Evolutionary conservation across 495 filamentous ascomycete species (phyloP).

Genomic region (Penicillium chermesinum): DNA sequence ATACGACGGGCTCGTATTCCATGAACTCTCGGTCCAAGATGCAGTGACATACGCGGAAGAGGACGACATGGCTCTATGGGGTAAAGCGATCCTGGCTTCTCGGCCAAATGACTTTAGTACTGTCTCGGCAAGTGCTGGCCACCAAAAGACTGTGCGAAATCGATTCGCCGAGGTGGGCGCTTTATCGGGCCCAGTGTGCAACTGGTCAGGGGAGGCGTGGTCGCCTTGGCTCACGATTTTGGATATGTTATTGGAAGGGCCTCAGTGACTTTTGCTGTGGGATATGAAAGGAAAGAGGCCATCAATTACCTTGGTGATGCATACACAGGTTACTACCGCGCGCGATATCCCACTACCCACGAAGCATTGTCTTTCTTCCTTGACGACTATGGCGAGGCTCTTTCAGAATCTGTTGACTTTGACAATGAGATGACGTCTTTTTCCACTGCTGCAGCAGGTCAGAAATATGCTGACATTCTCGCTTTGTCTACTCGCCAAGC

Average conservation of each 20-base stretch:
- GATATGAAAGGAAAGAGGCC: slow-evolving; percentile 39
- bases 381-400: slow-evolving; percentile 39
- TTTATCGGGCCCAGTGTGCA: slow-evolving; percentile 12
- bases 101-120: slow-evolving; percentile 23
- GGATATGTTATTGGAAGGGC: slow-evolving; percentile 25
- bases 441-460: slow-evolving; percentile 26
- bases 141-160: slow-evolving; percentile 13
- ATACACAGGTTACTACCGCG: slow-evolving; percentile 43
- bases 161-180: slow-evolving; percentile 23
- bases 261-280: slow-evolving; percentile 44
- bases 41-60: slow-evolving; percentile 37
- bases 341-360: slow-evolving; percentile 23
- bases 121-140: slow-evolving; percentile 25
- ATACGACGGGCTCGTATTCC: slow-evolving; percentile 19
- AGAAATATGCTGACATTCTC: slow-evolving; percentile 46
- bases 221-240: slow-evolving; percentile 42
- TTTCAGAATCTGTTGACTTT: slow-evolving; percentile 27
- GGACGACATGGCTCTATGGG: slow-evolving; percentile 45
- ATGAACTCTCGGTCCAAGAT: slow-evolving; percentile 31
- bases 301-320: slow-evolving; percentile 45
- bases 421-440: slow-evolving; percentile 29
- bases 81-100: slow-evolving; percentile 28
- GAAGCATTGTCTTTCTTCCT: slow-evolving; percentile 39
- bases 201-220: slow-evolving; percentile 27
- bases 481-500: slow-evolving; percentile 44